phyloP scores from a whole-genome alignment of 345 rosid genomes.

The Eucalyptus cladocalyx region DNA sequence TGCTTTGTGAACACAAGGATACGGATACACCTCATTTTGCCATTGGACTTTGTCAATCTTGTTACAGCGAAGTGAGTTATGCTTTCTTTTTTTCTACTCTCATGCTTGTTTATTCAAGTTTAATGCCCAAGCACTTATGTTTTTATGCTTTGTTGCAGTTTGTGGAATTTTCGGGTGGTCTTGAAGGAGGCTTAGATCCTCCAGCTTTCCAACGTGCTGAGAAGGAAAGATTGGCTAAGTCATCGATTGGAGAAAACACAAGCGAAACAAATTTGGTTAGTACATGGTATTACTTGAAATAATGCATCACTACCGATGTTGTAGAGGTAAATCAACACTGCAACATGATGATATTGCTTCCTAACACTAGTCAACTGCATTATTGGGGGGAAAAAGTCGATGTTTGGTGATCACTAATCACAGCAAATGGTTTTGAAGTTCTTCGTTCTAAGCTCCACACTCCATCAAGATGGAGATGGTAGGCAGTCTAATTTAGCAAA shows the following conservation, averaged over 20 bases:
- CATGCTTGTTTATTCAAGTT: not conserved
- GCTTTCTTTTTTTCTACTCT: not conserved
- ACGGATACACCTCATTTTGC: slow-evolving; percentile 18
- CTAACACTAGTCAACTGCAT: not conserved
- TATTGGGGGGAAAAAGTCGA: not conserved
- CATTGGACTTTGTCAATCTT: slow-evolving; percentile 60
- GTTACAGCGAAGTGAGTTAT: slow-evolving; percentile 52
- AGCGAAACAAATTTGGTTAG: slow-evolving; percentile 14
- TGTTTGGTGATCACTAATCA: not conserved
- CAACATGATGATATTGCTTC: not conserved
- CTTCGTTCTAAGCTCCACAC: not conserved
- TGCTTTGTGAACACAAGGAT: slow-evolving; percentile 66
- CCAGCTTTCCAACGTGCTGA: slow-evolving; percentile 88
- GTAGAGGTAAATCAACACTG: not conserved
- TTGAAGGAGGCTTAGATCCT: slow-evolving; percentile 83
- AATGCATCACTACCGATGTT: not conserved
- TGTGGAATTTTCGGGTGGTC: slow-evolving; percentile 55
- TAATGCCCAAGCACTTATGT: not conserved
- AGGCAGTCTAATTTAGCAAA: not conserved
- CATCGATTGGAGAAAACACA: slow-evolving; percentile 20
- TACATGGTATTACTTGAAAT: not conserved
- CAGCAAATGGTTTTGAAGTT: not conserved
- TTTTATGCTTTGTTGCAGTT: slow-evolving; percentile 28
- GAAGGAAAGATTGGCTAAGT: slow-evolving; percentile 42
- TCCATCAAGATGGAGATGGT: not conserved